Conservation (phyloP, 208 protist species). For the Trypanosoma grayi region DNA sequence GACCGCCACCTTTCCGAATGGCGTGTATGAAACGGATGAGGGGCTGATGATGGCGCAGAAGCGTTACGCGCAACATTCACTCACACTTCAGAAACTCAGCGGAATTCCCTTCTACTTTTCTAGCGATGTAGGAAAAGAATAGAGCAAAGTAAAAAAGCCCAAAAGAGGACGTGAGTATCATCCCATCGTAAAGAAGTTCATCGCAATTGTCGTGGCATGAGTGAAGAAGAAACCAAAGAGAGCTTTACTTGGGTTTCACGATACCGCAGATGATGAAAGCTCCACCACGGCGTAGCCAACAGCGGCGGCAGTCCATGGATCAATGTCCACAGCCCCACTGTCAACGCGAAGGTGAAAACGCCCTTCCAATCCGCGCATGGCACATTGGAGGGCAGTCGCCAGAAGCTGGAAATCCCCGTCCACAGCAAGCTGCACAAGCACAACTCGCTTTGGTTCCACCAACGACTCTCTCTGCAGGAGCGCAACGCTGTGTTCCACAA, state of each 20-base stretch:
- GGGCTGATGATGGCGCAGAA: slow-evolving; percentile 34
- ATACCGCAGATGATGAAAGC: not conserved
- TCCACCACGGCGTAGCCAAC: slow-evolving; percentile 53
- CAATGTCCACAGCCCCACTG: slow-evolving; percentile 61
- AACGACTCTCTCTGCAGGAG: not conserved
- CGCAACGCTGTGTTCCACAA: slow-evolving; percentile 1
- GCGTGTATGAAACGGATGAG: slow-evolving; percentile 79
- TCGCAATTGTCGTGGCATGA: too few relatives aligned
- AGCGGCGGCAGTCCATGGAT: slow-evolving; percentile 51
- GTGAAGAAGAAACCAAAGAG: too few relatives aligned
- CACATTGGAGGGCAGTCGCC: slow-evolving; percentile 5
- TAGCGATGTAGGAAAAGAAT: not conserved
- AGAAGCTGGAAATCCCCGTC: slow-evolving; percentile 25
- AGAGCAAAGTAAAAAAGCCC: not conserved
- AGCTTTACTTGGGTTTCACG: too few relatives aligned
- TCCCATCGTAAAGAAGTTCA: too few relatives aligned
- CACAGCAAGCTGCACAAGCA: slow-evolving; percentile 20
- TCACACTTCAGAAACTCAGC: too few relatives aligned
- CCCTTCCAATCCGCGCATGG: not conserved
- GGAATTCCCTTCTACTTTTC: not conserved
- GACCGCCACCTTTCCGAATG: slow-evolving; percentile 47
- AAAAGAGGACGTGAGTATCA: too few relatives aligned
- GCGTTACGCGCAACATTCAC: slow-evolving; percentile 39
- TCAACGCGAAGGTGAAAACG: slow-evolving; percentile 19
- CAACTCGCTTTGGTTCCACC: not conserved